These are phyloP conservation scores for Neopestalotiopsis sp. DNA, from an alignment of 2,329 filamentous ascomycete genomes.

Conservation along the genomic window DNA sequence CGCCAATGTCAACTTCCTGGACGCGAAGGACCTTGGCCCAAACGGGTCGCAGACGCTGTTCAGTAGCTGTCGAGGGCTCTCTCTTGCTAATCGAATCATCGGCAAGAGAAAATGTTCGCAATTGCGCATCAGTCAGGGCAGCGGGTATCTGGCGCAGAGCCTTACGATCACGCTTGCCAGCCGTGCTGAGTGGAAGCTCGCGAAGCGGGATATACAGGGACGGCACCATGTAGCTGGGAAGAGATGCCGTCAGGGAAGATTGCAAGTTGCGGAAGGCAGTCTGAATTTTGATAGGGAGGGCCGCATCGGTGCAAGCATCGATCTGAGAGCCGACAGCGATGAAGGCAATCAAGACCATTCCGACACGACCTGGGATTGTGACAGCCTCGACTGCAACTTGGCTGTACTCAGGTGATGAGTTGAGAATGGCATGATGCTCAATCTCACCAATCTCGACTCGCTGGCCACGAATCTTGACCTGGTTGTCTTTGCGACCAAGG, in stretches of 20 bases:
- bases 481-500: constrained; percentile 18
- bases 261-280: constrained; percentile 2
- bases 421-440: constrained; percentile 14
- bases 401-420: neutral
- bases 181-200: constrained; percentile 5
- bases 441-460: constrained; percentile 19
- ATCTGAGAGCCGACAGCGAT: constrained; percentile 14
- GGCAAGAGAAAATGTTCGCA: constrained; percentile 16
- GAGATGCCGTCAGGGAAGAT: constrained; percentile 1
- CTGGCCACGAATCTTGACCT: constrained; percentile 15
- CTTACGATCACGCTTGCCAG: constrained; percentile 14
- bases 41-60: constrained; percentile 13
- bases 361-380: constrained; percentile 3
- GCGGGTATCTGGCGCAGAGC: constrained; percentile 8
- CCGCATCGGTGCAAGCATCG: constrained; percentile 7
- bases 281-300: neutral
- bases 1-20: constrained; percentile 1
- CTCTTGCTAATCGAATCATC: constrained; percentile 12
- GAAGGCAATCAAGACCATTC: constrained; percentile 16
- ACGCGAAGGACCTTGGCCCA: constrained; percentile 14
- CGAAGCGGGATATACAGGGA: constrained; percentile 11
- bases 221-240: constrained; percentile 16
- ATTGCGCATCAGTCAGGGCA: neutral
- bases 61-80: constrained; percentile 16
- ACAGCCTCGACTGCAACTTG: constrained; percentile 18